Conservation (phyloP, 2,329 filamentous ascomycete species). For the Alternaria angustiovoidea region DNA sequence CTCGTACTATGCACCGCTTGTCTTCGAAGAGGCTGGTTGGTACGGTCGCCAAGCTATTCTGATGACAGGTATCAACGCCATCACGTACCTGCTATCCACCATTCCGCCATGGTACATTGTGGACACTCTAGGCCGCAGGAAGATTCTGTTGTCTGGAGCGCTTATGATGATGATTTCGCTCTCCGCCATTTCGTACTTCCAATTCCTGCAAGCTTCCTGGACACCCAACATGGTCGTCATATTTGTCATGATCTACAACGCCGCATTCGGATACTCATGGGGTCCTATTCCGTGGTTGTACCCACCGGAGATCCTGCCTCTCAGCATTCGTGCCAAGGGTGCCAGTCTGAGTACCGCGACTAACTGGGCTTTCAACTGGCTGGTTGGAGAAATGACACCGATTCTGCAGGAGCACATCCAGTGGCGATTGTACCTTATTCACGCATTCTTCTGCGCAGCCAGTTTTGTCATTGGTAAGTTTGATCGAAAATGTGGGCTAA, state of each 20-base stretch:
- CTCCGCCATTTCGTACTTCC: constrained; percentile 92
- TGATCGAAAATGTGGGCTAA: not conserved
- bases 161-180: constrained; percentile 88
- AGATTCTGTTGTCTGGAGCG: constrained; percentile 89
- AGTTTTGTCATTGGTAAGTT: constrained; percentile 94
- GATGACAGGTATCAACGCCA: constrained; percentile 96
- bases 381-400: constrained; percentile 94
- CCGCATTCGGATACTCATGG: constrained; percentile 96
- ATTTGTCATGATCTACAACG: constrained; percentile 98
- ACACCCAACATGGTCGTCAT: constrained; percentile 88
- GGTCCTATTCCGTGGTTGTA: constrained; percentile 98
- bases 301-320: constrained; percentile 95
- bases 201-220: constrained; percentile 80
- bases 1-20: constrained; percentile 95
- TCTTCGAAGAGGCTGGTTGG: constrained; percentile 98
- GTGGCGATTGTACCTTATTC: constrained; percentile 93
- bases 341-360: constrained; percentile 94
- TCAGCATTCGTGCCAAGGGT: constrained; percentile 96
- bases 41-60: constrained; percentile 86
- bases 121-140: constrained; percentile 86
- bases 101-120: constrained; percentile 98
- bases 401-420: constrained; percentile 89
- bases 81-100: constrained; percentile 89
- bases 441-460: constrained; percentile 94
- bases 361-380: constrained; percentile 99